These are phyloP conservation scores for Sutorius australiensis DNA, from an alignment of 768 basidiomycete genomes.

Conservation along the genomic window DNA sequence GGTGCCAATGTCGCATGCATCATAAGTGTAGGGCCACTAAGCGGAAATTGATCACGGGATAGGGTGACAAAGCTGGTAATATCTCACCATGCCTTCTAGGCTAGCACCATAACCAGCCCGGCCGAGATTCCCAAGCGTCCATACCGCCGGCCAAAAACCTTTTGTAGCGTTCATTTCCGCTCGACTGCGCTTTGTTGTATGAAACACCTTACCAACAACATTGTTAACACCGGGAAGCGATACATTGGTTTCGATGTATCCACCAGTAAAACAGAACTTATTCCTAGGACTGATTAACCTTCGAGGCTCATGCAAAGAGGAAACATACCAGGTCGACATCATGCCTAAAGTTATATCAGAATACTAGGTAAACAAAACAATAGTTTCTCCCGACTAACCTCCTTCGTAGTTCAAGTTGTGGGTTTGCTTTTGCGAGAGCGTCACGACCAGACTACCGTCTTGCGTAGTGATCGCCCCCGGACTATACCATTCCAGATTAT, in stretches of 20 bases:
- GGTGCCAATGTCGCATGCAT: conserved; percentile 81
- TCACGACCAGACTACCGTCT: conserved; percentile 50
- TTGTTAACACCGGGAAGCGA: conserved; percentile 64
- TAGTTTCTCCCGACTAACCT: conserved; percentile 22
- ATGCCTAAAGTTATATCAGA: conserved; percentile 42
- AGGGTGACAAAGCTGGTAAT: not conserved
- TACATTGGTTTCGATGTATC: conserved; percentile 64
- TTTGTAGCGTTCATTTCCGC: conserved; percentile 2
- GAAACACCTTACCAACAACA: conserved; percentile 42
- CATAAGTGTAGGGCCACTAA: conserved; percentile 68
- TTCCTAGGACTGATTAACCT: conserved; percentile 47
- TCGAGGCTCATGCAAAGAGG: not conserved
- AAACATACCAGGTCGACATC: conserved; percentile 39
- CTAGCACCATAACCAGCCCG: conserved; percentile 70
- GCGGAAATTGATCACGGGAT: conserved; percentile 1
- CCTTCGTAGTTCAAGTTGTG: conserved; percentile 46
- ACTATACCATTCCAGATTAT: conserved; percentile 57
- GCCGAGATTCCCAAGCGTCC: conserved; percentile 58
- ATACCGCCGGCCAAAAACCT: conserved; percentile 53
- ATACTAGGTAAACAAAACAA: conserved; percentile 24
- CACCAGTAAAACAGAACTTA: conserved; percentile 88
- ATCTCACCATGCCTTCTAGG: conserved; percentile 46
- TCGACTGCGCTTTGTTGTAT: not conserved
- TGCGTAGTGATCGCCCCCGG: conserved; percentile 49
- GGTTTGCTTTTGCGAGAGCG: conserved; percentile 43